Evolutionary conservation across 257 asterid genomes (phyloP).

Genomic region (Rauvolfia tetraphylla): DNA sequence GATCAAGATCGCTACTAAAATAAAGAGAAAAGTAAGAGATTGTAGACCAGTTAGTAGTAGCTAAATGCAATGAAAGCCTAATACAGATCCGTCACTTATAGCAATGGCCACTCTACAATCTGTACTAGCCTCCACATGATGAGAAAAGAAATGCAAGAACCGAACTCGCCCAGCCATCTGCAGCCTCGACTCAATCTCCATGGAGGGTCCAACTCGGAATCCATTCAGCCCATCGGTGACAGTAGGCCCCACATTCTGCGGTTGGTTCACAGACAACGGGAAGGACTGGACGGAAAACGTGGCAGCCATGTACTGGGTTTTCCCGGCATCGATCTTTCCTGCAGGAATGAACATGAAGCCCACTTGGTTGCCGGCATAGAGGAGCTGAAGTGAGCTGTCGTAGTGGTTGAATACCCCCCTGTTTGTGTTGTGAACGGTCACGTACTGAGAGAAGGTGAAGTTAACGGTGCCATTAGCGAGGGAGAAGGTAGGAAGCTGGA

Average conservation of each 20-base stretch:
- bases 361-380: constrained; percentile 60
- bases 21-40: neutral
- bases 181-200: constrained; percentile 78
- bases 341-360: constrained; percentile 94
- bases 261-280: constrained; percentile 38
- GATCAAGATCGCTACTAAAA: neutral
- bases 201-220: constrained; percentile 50
- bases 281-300: constrained; percentile 67
- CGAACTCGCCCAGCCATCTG: constrained; percentile 83
- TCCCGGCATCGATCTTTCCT: constrained; percentile 62
- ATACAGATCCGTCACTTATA: constrained; percentile 72
- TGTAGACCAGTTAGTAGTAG: neutral
- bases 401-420: constrained; percentile 72
- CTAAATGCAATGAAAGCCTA: constrained; percentile 56
- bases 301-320: constrained; percentile 73
- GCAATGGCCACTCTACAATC: constrained; percentile 63
- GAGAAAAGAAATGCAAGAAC: constrained; percentile 59
- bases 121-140: constrained; percentile 61
- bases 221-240: constrained; percentile 54
- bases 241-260: constrained; percentile 44
- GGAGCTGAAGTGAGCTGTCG: constrained; percentile 76
- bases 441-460: constrained; percentile 81
- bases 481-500: constrained; percentile 79
- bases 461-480: constrained; percentile 52
- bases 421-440: constrained; percentile 68